phyloP scores from a whole-genome alignment of 2,329 filamentous ascomycete genomes.

The Calonectria montana region DNA sequence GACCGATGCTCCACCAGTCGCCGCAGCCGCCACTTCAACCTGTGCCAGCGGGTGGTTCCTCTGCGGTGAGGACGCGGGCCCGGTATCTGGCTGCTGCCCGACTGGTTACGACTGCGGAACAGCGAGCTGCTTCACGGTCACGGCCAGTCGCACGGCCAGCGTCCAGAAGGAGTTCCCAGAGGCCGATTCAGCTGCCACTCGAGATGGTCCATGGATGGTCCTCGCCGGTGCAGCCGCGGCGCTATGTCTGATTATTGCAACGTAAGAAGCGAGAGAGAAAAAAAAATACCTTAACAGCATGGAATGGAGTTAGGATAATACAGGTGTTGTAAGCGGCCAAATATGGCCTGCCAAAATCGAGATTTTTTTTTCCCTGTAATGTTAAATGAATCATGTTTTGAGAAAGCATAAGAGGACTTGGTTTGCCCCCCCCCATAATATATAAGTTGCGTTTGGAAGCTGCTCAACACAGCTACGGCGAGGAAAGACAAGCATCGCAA shows the following conservation, averaged over 20 bases:
- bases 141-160: constrained; percentile 64
- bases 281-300: constrained; percentile 7
- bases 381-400: constrained; percentile 19
- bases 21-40: constrained; percentile 49
- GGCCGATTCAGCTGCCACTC: neutral
- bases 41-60: constrained; percentile 88
- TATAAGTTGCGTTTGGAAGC: constrained; percentile 1
- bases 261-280: neutral
- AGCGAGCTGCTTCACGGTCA: constrained; percentile 74
- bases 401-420: neutral
- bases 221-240: constrained; percentile 18
- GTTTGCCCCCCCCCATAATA: constrained; percentile 3
- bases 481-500: neutral
- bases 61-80: constrained; percentile 66
- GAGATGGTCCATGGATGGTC: constrained; percentile 21
- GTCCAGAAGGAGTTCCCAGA: constrained; percentile 65
- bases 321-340: neutral
- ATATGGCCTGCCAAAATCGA: neutral
- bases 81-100: constrained; percentile 86
- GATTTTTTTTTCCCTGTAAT: neutral
- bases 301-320: constrained; percentile 11
- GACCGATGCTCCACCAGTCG: constrained; percentile 57
- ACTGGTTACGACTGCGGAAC: constrained; percentile 79
- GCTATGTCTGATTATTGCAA: constrained; percentile 13
- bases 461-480: neutral